A percentile compares a stretch with the other conserved stretches of the same genome.
These are phyloP conservation scores for Stereocaulon alpinum DNA, from an alignment of 495 filamentous ascomycete genomes.

Conservation along the genomic window DNA sequence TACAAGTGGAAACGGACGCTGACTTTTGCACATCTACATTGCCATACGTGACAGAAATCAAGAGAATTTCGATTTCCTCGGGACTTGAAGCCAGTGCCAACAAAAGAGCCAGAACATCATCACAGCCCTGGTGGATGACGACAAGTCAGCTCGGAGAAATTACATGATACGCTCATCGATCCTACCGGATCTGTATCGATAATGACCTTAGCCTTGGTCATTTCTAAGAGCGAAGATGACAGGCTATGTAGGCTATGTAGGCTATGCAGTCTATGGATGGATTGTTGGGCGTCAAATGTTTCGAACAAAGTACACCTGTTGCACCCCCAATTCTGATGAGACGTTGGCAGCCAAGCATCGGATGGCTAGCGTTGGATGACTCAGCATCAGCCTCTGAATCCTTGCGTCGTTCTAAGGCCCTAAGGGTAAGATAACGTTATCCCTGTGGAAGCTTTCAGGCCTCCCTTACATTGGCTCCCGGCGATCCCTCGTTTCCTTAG, in stretches of 20 bases:
- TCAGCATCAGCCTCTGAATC: not conserved
- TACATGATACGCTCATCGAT: not conserved
- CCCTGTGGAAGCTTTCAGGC: too few relatives aligned
- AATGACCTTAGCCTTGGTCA: conserved; percentile 56
- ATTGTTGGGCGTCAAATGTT: not conserved
- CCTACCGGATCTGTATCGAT: conserved; percentile 83
- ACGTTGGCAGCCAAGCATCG: not conserved
- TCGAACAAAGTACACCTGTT: not conserved
- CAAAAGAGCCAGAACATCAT: conserved; percentile 80
- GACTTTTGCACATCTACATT: conserved; percentile 79
- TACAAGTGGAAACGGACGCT: not conserved
- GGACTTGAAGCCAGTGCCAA: conserved; percentile 73
- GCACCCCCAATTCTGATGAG: not conserved
- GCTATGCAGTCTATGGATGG: too few relatives aligned
- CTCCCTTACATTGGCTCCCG: too few relatives aligned
- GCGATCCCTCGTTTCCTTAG: too few relatives aligned
- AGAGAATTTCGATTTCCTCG: conserved; percentile 76
- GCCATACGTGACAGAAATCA: conserved; percentile 87
- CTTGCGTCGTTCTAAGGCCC: too few relatives aligned
- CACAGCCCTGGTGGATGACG: conserved; percentile 52
- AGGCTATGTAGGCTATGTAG: too few relatives aligned
- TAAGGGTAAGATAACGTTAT: too few relatives aligned
- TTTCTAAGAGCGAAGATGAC: not conserved
- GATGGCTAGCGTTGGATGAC: not conserved
- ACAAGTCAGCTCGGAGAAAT: not conserved